Evolutionary conservation across 768 basidiomycete species (phyloP).

Genomic region (Pholiota microspora): DNA sequence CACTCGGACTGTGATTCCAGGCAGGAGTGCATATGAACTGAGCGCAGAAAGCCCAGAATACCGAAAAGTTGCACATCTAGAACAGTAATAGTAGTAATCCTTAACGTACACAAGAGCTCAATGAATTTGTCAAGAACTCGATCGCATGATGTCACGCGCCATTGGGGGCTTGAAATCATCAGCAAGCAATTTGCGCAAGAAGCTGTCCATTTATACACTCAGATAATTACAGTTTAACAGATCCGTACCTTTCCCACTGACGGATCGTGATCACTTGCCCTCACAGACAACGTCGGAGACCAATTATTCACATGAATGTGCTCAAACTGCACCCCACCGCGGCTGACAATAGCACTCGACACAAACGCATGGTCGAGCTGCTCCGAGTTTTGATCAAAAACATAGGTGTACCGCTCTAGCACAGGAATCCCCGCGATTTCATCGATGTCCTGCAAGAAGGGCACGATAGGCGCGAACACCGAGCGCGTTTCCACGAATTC

Average conservation of each 20-base stretch:
- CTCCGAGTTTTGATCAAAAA: slow-evolving; percentile 57
- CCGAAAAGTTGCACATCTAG: too few relatives aligned
- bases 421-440: slow-evolving; percentile 43
- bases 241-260: slow-evolving; percentile 49
- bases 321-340: slow-evolving; percentile 42
- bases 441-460: slow-evolving; percentile 47
- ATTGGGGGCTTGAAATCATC: too few relatives aligned
- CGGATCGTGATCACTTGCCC: slow-evolving; percentile 62
- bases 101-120: too few relatives aligned
- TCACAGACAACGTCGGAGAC: slow-evolving; percentile 37
- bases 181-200: not conserved
- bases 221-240: too few relatives aligned
- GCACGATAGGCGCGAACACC: slow-evolving; percentile 42
- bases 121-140: too few relatives aligned
- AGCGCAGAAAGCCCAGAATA: too few relatives aligned
- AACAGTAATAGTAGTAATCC: too few relatives aligned
- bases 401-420: slow-evolving; percentile 59
- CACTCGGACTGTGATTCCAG: too few relatives aligned
- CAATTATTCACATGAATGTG: slow-evolving; percentile 65
- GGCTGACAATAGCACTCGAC: slow-evolving; percentile 39
- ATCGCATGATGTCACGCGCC: too few relatives aligned
- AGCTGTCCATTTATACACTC: too few relatives aligned
- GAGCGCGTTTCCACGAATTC: slow-evolving; percentile 54
- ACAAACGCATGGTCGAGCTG: slow-evolving; percentile 61
- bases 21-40: too few relatives aligned